Evolutionary conservation across 371 early-diverging fungal genomes (phyloP), one percentile per base, ranked within the genome.

Genomic region (Nematocida sp.): DNA sequence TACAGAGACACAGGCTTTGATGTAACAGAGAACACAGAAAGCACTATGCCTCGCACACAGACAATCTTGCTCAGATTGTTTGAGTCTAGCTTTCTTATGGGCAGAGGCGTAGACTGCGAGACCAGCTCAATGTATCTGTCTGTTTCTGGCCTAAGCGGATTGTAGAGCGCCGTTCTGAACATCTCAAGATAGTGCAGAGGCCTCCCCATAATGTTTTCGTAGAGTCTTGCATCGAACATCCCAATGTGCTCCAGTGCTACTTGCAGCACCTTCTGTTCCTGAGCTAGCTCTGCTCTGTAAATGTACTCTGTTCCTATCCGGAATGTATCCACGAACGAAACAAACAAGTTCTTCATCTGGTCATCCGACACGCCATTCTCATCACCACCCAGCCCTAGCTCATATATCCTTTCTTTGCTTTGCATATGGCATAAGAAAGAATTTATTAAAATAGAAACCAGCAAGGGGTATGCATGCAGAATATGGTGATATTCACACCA

Each of bases 1-100:
- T 76, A 81, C 13, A 85, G 45, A 13, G 57, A 49, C 36, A 56
- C 74, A 15, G 83, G 83, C 57, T 82, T 81, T 1, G 80, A 57
- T 41, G 76, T 32, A 15, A 80, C 74, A 23, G 91, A 88, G 2
- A 91, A 90, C 1, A 94, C 92, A 3, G 91, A 90, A 76, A 96
- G 93, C 40, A 96, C 89, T 64, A 99, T 95, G 50, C 99, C 99
- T 17, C 91, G 87, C 51, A 97, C 87, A 38, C 91, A 88, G 54
- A 95, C 90, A 32, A 99, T 86, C 79, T 91, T 93, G 51, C 92
- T 91, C 67, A 94, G 90, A 66, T 89, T 87, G 52, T 86, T 83
- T 51, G 95, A 87, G 88, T 92, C 80, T 21, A 82, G 46, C 38
- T 76, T 64, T 36, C 84, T 65, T 25, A 84, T 82, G 21, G 45